Conservation (phyloP, 306 rosid genomes). For the Abrus precatorius region DNA sequence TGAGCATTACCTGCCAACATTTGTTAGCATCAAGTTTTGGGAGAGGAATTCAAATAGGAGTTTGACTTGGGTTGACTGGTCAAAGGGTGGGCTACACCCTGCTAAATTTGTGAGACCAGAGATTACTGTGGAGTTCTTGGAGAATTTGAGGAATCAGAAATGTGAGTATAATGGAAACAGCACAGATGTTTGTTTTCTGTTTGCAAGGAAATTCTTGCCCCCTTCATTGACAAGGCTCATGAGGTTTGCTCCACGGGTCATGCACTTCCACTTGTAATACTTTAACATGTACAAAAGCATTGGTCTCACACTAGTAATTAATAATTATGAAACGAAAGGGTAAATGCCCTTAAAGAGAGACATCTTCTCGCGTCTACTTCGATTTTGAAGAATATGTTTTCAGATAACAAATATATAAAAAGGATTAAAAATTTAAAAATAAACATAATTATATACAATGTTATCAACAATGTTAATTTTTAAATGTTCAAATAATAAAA, state of each 20-base stretch:
- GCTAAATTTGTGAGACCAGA: slow-evolving; percentile 57
- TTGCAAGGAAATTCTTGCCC: slow-evolving; percentile 78
- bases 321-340: too few relatives aligned
- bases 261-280: slow-evolving; percentile 65
- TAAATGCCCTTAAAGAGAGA: too few relatives aligned
- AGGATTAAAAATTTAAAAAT: too few relatives aligned
- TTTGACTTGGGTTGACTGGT: slow-evolving; percentile 89
- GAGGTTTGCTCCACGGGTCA: slow-evolving; percentile 60
- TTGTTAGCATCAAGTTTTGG: slow-evolving; percentile 61
- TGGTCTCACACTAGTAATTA: too few relatives aligned
- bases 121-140: slow-evolving; percentile 59
- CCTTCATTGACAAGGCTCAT: slow-evolving; percentile 59
- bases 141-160: slow-evolving; percentile 59
- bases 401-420: too few relatives aligned
- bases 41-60: slow-evolving; percentile 69
- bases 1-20: slow-evolving; percentile 84
- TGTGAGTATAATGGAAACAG: slow-evolving; percentile 58
- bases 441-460: too few relatives aligned
- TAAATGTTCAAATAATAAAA: too few relatives aligned
- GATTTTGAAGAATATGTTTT: too few relatives aligned
- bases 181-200: slow-evolving; percentile 62
- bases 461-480: too few relatives aligned
- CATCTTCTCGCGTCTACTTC: too few relatives aligned
- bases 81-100: slow-evolving; percentile 79
- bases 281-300: neutral